Percentiles rank a stretch among this genome's conserved stretches.
phyloP scores from a whole-genome alignment of 106 monocot species.

The Dendrobium huoshanense region DNA sequence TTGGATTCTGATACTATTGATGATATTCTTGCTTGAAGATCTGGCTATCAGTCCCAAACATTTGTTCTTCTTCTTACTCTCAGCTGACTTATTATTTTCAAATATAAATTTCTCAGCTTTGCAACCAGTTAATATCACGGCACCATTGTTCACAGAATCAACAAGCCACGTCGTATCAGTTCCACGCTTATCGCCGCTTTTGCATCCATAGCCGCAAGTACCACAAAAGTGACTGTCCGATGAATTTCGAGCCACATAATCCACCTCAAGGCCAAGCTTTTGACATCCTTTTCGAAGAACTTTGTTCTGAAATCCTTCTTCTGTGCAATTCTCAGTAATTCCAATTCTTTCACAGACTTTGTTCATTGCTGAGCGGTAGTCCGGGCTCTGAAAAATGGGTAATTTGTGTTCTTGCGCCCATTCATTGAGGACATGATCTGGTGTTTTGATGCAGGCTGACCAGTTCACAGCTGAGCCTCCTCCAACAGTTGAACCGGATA shows the following conservation, averaged over 20 bases:
- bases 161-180: constrained; percentile 75
- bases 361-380: constrained; percentile 69
- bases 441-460: constrained; percentile 62
- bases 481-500: constrained; percentile 66
- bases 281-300: constrained; percentile 75
- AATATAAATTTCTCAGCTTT: constrained; percentile 69
- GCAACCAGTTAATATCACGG: constrained; percentile 63
- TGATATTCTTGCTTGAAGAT: constrained; percentile 14
- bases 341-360: constrained; percentile 61
- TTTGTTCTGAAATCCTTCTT: constrained; percentile 79
- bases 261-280: constrained; percentile 61
- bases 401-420: constrained; percentile 54
- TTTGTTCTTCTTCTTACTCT: constrained; percentile 28
- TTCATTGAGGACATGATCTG: constrained; percentile 44
- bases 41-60: constrained; percentile 53
- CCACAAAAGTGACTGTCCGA: constrained; percentile 70
- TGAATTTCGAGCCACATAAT: constrained; percentile 49
- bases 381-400: constrained; percentile 26
- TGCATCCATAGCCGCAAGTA: constrained; percentile 58
- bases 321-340: constrained; percentile 45
- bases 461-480: constrained; percentile 75
- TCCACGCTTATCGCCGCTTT: constrained; percentile 52
- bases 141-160: constrained; percentile 56
- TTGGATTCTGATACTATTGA: constrained; percentile 29
- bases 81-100: constrained; percentile 11